Conservation (phyloP, 495 filamentous ascomycete species). For the Daldinia caldariorum region DNA sequence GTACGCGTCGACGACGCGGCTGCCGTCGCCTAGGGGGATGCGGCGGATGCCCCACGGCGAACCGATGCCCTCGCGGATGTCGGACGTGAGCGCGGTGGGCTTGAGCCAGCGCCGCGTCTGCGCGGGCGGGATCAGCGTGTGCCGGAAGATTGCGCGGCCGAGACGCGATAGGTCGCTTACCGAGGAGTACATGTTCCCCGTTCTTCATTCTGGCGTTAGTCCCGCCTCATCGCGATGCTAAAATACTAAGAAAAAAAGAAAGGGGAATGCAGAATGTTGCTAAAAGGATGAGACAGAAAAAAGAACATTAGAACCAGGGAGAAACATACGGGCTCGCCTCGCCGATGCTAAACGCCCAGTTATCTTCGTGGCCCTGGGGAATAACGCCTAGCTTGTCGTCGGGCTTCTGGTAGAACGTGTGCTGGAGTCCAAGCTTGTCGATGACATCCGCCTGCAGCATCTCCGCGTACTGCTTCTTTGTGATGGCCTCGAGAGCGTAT, state of each 20-base stretch:
- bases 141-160: slow-evolving; percentile 65
- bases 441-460: slow-evolving; percentile 59
- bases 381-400: slow-evolving; percentile 48
- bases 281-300: too few species aligned
- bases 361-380: slow-evolving; percentile 42
- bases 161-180: slow-evolving; percentile 61
- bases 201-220: slow-evolving; percentile 48
- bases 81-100: slow-evolving; percentile 60
- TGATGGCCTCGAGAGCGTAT: slow-evolving; percentile 64
- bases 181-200: slow-evolving; percentile 68
- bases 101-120: slow-evolving; percentile 68
- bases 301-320: background rate
- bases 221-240: background rate
- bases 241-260: too few species aligned
- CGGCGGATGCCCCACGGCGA: slow-evolving; percentile 68
- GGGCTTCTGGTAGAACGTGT: slow-evolving; percentile 53
- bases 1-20: slow-evolving; percentile 61
- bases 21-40: slow-evolving; percentile 50
- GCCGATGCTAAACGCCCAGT: slow-evolving; percentile 54
- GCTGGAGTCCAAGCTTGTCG: slow-evolving; percentile 56
- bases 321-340: slow-evolving; percentile 52
- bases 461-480: slow-evolving; percentile 54
- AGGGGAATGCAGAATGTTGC: too few species aligned
- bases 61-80: slow-evolving; percentile 57
- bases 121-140: slow-evolving; percentile 55